phyloP scores from a whole-genome alignment of 768 basidiomycete species.

The Coprinopsis marcescibilis region DNA sequence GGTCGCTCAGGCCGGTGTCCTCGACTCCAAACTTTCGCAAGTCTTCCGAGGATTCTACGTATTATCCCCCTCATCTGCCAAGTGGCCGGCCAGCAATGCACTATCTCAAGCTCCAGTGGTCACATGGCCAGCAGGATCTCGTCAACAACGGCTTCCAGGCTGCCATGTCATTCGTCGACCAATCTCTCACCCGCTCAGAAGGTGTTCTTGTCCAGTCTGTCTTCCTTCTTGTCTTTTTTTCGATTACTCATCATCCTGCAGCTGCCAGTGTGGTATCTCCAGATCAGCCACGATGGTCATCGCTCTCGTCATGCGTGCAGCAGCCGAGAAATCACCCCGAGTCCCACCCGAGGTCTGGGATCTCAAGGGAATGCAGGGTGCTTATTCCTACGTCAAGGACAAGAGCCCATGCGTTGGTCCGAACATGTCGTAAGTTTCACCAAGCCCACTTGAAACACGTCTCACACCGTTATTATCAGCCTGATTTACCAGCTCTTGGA shows the following conservation, averaged over 20 bases:
- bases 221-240: slow-evolving; percentile 12
- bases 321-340: slow-evolving; percentile 55
- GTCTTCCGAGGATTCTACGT: slow-evolving; percentile 40
- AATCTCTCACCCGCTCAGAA: slow-evolving; percentile 66
- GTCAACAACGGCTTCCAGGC: slow-evolving; percentile 71
- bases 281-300: slow-evolving; percentile 87
- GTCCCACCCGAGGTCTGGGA: slow-evolving; percentile 75
- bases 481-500: slow-evolving; percentile 92
- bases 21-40: slow-evolving; percentile 64
- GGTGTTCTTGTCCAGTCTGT: slow-evolving; percentile 84
- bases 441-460: slow-evolving; percentile 15
- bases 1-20: slow-evolving; percentile 51
- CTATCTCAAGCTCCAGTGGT: slow-evolving; percentile 89
- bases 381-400: slow-evolving; percentile 85
- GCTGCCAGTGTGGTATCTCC: slow-evolving; percentile 92
- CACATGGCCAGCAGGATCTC: slow-evolving; percentile 89
- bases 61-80: slow-evolving; percentile 59
- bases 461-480: slow-evolving; percentile 33
- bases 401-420: slow-evolving; percentile 86
- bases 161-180: slow-evolving; percentile 80
- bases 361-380: slow-evolving; percentile 83
- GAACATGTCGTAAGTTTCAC: slow-evolving; percentile 81
- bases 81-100: slow-evolving; percentile 75
- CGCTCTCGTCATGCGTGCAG: slow-evolving; percentile 91
- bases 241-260: slow-evolving; percentile 26